phyloP scores from a whole-genome alignment of 2,329 filamentous ascomycete species.

The Cladosporium phlei region DNA sequence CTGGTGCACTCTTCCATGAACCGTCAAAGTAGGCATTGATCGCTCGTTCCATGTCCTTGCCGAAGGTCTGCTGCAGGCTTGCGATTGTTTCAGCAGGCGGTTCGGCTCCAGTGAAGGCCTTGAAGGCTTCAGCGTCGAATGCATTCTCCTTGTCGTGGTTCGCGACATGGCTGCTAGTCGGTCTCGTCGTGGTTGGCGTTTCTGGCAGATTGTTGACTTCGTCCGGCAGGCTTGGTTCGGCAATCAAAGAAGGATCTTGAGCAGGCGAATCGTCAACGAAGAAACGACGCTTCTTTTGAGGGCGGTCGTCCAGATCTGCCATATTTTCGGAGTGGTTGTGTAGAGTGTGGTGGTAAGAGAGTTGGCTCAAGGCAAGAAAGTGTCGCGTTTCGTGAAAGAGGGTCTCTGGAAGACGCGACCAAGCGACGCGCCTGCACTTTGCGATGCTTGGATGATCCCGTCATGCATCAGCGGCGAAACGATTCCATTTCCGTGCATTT shows the following conservation, averaged over 20 bases:
- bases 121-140: slow-evolving; percentile 54
- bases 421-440: too few relatives aligned
- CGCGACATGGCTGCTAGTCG: not conserved
- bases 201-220: slow-evolving; percentile 30
- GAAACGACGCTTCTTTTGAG: slow-evolving; percentile 59
- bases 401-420: too few relatives aligned
- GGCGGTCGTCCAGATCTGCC: slow-evolving; percentile 48
- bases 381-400: too few relatives aligned
- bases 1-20: slow-evolving; percentile 48
- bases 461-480: too few relatives aligned
- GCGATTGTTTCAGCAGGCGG: slow-evolving; percentile 42
- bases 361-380: not conserved
- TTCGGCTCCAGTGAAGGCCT: slow-evolving; percentile 53
- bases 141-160: slow-evolving; percentile 25
- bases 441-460: too few relatives aligned
- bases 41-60: slow-evolving; percentile 54
- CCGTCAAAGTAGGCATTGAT: slow-evolving; percentile 63
- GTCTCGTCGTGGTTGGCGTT: slow-evolving; percentile 3
- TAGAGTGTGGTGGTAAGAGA: not conserved
- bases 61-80: slow-evolving; percentile 47
- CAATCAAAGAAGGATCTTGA: slow-evolving; percentile 22
- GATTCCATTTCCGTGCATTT: too few relatives aligned
- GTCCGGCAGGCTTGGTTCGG: slow-evolving; percentile 32
- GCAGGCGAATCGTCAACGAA: slow-evolving; percentile 49
- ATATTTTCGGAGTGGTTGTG: too few relatives aligned